Conservation (phyloP, 345 rosid species). For the Lepidium didymum region DNA sequence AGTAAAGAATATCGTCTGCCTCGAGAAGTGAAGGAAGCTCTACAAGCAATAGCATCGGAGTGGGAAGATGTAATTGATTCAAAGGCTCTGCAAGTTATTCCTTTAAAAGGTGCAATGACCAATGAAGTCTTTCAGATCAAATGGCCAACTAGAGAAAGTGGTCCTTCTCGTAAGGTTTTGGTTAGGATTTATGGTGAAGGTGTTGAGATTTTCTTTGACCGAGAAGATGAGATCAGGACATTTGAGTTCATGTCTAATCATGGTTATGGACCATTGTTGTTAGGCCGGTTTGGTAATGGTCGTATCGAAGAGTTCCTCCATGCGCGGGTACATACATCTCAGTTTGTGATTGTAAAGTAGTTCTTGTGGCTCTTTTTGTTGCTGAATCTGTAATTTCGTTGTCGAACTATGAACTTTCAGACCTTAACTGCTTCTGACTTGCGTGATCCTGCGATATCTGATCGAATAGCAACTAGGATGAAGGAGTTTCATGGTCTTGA, state of each 20-base stretch:
- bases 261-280: slow-evolving; percentile 88
- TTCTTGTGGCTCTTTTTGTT: background rate
- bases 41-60: slow-evolving; percentile 50
- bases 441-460: slow-evolving; percentile 65
- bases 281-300: slow-evolving; percentile 70
- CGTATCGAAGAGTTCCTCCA: slow-evolving; percentile 83
- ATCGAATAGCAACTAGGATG: slow-evolving; percentile 66
- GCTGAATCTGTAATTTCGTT: background rate
- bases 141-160: slow-evolving; percentile 53
- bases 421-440: slow-evolving; percentile 78
- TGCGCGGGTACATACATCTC: slow-evolving; percentile 51
- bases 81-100: slow-evolving; percentile 49
- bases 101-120: slow-evolving; percentile 85
- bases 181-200: slow-evolving; percentile 93
- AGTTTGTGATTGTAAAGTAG: background rate
- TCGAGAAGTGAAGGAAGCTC: slow-evolving; percentile 41
- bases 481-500: slow-evolving; percentile 82
- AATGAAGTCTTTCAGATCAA: slow-evolving; percentile 81
- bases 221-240: slow-evolving; percentile 72
- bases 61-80: slow-evolving; percentile 71
- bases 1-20: slow-evolving; percentile 25
- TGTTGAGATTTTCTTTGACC: slow-evolving; percentile 72
- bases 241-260: slow-evolving; percentile 81
- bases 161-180: slow-evolving; percentile 44
- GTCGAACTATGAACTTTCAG: slow-evolving; percentile 31